phyloP scores from a whole-genome alignment of 192 early-diverging fungal species.

The Jimgerdemannia flammicorona region DNA sequence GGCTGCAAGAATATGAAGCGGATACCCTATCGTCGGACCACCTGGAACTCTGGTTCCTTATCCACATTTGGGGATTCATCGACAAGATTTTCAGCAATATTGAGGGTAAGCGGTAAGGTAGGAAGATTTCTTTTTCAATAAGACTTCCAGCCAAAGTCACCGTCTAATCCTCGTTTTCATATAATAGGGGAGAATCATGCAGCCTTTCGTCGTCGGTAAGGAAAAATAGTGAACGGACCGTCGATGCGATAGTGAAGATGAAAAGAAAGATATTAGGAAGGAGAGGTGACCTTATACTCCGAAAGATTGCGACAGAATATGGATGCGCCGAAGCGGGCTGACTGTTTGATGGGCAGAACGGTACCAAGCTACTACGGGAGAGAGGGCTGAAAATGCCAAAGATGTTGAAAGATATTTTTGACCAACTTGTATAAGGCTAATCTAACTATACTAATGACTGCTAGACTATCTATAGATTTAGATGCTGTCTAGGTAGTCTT shows the following conservation, averaged over 20 bases:
- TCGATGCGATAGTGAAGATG: conserved; percentile 1
- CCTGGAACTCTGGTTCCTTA: too few relatives aligned
- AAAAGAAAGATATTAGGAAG: conserved; percentile 18
- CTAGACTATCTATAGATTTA: too few relatives aligned
- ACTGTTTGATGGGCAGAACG: conserved; percentile 14
- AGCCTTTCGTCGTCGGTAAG: neutral
- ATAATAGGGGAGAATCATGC: conserved; percentile 9
- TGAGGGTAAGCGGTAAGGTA: too few relatives aligned
- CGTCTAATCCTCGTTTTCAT: neutral
- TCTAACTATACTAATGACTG: too few relatives aligned
- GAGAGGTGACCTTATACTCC: conserved; percentile 17
- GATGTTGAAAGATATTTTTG: conserved; percentile 18
- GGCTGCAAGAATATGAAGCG: too few relatives aligned
- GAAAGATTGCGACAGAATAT: conserved; percentile 8
- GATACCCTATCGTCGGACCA: too few relatives aligned
- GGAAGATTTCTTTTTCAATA: too few relatives aligned
- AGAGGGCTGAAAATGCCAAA: conserved; percentile 15
- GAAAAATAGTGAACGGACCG: conserved; percentile 10
- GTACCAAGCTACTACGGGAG: conserved; percentile 12
- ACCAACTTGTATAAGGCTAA: too few relatives aligned
- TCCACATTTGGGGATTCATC: too few relatives aligned
- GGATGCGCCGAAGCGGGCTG: conserved; percentile 12
- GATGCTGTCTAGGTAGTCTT: too few relatives aligned
- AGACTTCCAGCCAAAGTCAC: too few relatives aligned
- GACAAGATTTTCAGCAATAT: too few relatives aligned